Evolutionary conservation across 176 grass and related monocot genomes (phyloP).

Genomic region (Areca catechu): DNA sequence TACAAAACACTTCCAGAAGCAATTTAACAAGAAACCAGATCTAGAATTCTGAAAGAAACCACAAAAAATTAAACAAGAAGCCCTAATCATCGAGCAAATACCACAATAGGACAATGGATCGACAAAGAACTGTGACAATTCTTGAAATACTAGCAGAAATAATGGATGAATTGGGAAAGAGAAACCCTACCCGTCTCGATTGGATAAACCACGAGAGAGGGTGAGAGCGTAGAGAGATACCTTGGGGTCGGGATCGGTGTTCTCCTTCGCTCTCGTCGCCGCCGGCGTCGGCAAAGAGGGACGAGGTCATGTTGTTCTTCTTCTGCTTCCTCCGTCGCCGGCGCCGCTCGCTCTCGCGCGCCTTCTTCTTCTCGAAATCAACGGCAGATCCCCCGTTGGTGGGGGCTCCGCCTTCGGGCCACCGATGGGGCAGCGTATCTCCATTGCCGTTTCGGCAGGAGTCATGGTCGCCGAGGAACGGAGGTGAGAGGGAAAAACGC

Average conservation of each 20-base stretch:
- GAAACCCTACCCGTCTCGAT: constrained; percentile 1
- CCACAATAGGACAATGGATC: too few relatives aligned
- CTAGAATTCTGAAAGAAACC: too few relatives aligned
- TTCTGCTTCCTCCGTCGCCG: constrained; percentile 53
- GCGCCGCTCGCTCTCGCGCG: constrained; percentile 42
- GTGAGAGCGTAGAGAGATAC: not conserved
- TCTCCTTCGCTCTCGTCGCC: constrained; percentile 9
- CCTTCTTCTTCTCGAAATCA: constrained; percentile 30
- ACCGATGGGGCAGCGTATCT: not conserved
- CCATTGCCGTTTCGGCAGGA: too few relatives aligned
- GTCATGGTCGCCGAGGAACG: too few relatives aligned
- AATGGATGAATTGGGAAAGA: not conserved
- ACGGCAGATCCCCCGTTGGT: constrained; percentile 1
- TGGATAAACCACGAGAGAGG: not conserved
- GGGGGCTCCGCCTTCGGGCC: constrained; percentile 3
- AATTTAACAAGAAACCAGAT: too few relatives aligned
- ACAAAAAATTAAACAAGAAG: not conserved
- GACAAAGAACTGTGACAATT: too few relatives aligned
- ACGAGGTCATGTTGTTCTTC: constrained; percentile 28
- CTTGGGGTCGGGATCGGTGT: constrained; percentile 15
- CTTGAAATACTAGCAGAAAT: too few relatives aligned
- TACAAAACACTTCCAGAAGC: too few relatives aligned
- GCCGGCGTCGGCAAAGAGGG: not conserved
- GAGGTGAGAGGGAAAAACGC: too few relatives aligned
- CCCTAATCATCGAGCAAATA: too few relatives aligned